Base-by-base conservation (phyloP, 306 rosid genomes). In the Cucurbita argyrosperma region DNA sequence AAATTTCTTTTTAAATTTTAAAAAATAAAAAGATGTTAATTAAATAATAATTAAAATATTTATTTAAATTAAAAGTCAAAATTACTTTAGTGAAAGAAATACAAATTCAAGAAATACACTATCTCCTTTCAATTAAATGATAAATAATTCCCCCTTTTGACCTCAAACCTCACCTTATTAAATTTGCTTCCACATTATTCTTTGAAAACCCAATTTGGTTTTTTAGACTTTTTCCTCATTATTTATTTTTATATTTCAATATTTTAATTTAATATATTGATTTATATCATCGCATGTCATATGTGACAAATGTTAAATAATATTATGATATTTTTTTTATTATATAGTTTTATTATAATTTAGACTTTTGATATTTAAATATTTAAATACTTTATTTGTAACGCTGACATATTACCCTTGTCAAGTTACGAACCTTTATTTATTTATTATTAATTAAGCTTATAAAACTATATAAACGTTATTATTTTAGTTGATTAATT, bases 91-190 rank as follows among this genome's bases (percentile, higher is more conserved):
- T 47, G 58, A 69, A 69, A 69, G 5, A 50, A 50, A 51, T 69
- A 69, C 57, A 40, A 68, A 68, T 69, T 69, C 74, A 67, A 67
- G 73, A 46, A 42, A 43, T n/a, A 4, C 54, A 66, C 72, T 43
- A 38, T 66, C 50, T 43, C 18, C 72, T 42, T 19, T 66, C 50
- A 46, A 67, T 69, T 49, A 69, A 67, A 67, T 12, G 1, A 23
- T 67, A 67, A 46, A 26, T 23, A 14, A 69, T 69, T 8, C 2
- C 15, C 39, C 15, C 12, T 49, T 69, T 69, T 26, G 58, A 49
- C 74, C 8, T 49, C 15, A 49, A n/a, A 23, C 14, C 59, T 19
- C 23, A 30, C 45, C 45, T 23, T 26, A 69, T 30, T 69, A 23
- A 66, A 7, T 49, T 69, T 70, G 74, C 47, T 8, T 70, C 47